Percentiles rank a stretch among this genome's conserved stretches.
These are phyloP conservation scores for Gossypium herbaceum DNA, from an alignment of 345 rosid species.

Conservation along the genomic window DNA sequence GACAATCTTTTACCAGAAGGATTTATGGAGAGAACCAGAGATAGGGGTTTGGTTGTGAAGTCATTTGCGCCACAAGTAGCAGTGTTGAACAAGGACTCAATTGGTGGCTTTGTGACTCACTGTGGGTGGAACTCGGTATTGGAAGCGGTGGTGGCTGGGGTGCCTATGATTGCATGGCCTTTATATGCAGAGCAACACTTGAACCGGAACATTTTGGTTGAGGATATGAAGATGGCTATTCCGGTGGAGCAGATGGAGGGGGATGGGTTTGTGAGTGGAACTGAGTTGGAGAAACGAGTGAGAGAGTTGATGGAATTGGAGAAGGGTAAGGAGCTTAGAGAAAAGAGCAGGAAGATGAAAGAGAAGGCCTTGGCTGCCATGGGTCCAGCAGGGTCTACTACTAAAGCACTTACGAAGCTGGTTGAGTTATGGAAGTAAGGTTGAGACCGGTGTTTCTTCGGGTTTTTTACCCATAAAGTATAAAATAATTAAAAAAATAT, in stretches of 20 bases:
- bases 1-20: constrained; percentile 32
- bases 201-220: constrained; percentile 29
- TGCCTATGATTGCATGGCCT: constrained; percentile 56
- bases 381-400: constrained; percentile 23
- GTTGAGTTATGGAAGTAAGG: constrained; percentile 16
- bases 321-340: constrained; percentile 21
- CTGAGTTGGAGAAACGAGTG: constrained; percentile 32
- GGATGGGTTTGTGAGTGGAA: constrained; percentile 27
- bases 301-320: constrained; percentile 34
- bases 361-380: constrained; percentile 17
- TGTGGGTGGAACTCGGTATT: constrained; percentile 73
- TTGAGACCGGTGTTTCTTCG: not conserved
- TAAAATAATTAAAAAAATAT: too few relatives aligned
- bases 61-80: constrained; percentile 62
- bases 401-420: constrained; percentile 18
- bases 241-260: constrained; percentile 22
- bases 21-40: constrained; percentile 34
- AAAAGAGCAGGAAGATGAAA: constrained; percentile 12
- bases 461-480: too few relatives aligned
- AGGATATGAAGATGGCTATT: constrained; percentile 32
- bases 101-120: constrained; percentile 65
- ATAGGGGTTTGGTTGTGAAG: constrained; percentile 45
- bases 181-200: constrained; percentile 44
- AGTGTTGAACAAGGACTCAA: constrained; percentile 42
- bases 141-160: constrained; percentile 49